These are phyloP conservation scores for Typha latifolia DNA, from an alignment of 176 grass and related monocot genomes.

Conservation along the genomic window DNA sequence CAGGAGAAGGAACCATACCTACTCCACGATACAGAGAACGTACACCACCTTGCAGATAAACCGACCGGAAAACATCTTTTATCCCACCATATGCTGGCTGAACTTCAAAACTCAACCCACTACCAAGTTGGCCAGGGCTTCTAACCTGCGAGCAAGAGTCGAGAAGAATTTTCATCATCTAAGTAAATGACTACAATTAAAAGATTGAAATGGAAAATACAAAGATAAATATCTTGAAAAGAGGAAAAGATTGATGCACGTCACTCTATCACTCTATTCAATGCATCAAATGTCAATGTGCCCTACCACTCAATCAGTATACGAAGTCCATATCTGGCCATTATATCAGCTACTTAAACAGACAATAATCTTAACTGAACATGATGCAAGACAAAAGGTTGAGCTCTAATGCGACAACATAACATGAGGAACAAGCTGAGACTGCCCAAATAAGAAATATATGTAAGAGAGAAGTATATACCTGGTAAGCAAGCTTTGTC, in stretches of 20 bases:
- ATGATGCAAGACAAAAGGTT: neutral
- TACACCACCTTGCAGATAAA: slow-evolving; percentile 71
- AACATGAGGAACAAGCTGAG: neutral
- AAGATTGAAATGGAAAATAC: neutral
- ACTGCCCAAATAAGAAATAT: neutral
- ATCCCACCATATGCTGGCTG: slow-evolving; percentile 68
- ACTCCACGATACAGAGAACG: slow-evolving; percentile 88
- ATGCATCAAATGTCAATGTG: neutral
- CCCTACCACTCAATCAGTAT: neutral
- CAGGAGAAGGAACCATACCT: slow-evolving; percentile 31
- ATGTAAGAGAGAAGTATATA: slow-evolving; percentile 2
- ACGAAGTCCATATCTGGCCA: no score
- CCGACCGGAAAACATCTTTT: slow-evolving; percentile 69
- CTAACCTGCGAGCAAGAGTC: slow-evolving; percentile 35
- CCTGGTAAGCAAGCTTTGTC: slow-evolving; percentile 95
- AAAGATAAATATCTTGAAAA: no score
- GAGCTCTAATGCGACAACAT: neutral
- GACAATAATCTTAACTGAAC: no score
- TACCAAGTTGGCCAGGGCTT: slow-evolving; percentile 30
- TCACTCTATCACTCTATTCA: no score
- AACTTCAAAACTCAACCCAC: slow-evolving; percentile 32
- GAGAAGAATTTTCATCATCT: slow-evolving; percentile 9
- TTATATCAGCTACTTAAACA: no score
- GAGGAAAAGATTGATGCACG: no score
- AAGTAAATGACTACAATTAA: neutral